Evolutionary conservation across 495 filamentous ascomycete genomes (phyloP), one percentile per base, ranked within the genome.

Genomic region (Sabuloglossum arenarium): DNA sequence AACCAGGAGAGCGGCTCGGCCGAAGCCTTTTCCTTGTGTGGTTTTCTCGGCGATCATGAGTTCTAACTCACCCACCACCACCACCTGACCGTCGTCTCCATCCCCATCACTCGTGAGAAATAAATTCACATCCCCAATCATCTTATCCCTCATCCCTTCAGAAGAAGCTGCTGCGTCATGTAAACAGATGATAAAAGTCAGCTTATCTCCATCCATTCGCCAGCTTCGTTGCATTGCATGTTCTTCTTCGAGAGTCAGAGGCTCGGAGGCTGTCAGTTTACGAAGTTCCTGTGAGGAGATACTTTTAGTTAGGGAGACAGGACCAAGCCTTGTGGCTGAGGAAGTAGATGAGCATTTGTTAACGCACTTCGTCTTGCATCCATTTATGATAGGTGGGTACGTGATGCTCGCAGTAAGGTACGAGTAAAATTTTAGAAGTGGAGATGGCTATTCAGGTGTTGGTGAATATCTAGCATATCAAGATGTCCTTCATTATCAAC

Each of bases 61-160:
- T 69, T 94, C 87, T 43, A 95, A 65, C 59, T 94, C 88, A 21
- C 85, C 88, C 23, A 82, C 64, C 37, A 79, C 57, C 0, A 62
- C 63, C 16, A 53, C 53, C 23, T 59, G 42, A 0, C 52, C 53
- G 12, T 42, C 62, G 3, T 63, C 65, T 6, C 65, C 60, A 0
- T 62, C 62, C 11, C 69, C 70, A 3, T 64, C 61, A n/a, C 72
- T 68, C 56, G 52, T 75, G 4, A 94, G 72, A 64, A 95, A 94
- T 1, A 94, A 70, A 61, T 95, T 95, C 37, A 94, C 76, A 61
- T 95, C 88, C 3, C 88, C 88, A 12, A 91, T 61, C 85, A 94
- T 93, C 2, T 64, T 64, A 1, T 65, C 63, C 0, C 66, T 0
- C 65, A 58, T 61, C 90, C 84, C n/a, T 68, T 63, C 21, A 68